Evolutionary conservation across 257 asterid genomes (phyloP).

Genomic region (Handroanthus guayacan): DNA sequence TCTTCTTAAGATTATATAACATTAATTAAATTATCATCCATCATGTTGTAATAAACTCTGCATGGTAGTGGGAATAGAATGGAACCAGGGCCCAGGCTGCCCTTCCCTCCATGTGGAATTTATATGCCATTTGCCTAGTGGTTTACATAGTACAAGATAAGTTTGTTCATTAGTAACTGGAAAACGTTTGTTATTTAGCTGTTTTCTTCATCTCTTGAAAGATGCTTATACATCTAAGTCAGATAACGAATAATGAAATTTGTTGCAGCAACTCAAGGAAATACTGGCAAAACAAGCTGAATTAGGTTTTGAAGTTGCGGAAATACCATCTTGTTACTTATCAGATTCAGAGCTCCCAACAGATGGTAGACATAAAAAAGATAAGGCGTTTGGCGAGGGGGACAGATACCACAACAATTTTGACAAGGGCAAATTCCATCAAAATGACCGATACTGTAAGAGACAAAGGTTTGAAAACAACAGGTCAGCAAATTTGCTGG

Average conservation of each 20-base stretch:
- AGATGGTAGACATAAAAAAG: slow-evolving; percentile 43
- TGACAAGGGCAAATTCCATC: slow-evolving; percentile 62
- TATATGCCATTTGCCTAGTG: not conserved
- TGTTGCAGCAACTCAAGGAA: slow-evolving; percentile 85
- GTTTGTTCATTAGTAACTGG: not conserved
- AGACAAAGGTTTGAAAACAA: slow-evolving; percentile 46
- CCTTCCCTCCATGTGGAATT: not conserved
- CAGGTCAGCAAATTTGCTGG: slow-evolving; percentile 36
- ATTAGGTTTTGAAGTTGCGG: slow-evolving; percentile 94
- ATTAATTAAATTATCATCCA: not conserved
- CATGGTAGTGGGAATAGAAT: too few relatives aligned
- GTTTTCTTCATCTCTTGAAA: not conserved
- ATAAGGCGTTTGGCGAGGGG: slow-evolving; percentile 50
- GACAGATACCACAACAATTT: slow-evolving; percentile 63
- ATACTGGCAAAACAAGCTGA: slow-evolving; percentile 94
- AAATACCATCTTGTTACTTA: slow-evolving; percentile 81
- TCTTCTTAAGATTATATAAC: not conserved
- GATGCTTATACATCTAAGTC: slow-evolving; percentile 2
- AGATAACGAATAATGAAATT: slow-evolving; percentile 25
- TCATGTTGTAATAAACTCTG: not conserved
- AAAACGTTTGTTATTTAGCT: not conserved
- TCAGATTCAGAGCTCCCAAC: slow-evolving; percentile 67
- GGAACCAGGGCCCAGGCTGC: too few relatives aligned
- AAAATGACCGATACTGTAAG: slow-evolving; percentile 50
- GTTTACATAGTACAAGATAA: not conserved